Evolutionary conservation across 441 rosid genomes (phyloP), one percentile per base, ranked within the genome.

Genomic region (Eutrema salsugineum): DNA sequence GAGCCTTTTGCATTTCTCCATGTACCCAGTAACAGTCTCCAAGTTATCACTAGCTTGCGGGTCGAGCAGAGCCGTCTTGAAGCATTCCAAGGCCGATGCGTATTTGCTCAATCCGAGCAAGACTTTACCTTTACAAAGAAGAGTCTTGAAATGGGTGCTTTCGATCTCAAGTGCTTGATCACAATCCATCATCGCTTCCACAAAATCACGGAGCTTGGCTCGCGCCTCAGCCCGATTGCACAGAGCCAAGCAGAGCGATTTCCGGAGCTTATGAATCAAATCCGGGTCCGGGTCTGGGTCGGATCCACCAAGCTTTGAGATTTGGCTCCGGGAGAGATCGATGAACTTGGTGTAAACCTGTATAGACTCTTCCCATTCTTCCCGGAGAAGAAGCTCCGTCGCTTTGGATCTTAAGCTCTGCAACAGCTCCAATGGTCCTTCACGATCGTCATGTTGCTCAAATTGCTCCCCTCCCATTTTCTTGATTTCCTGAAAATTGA

Each of bases 191-290:
- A 89, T 46, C 0, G 98, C 97, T 64, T 74, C 81, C 3, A 35
- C 43, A 33, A 79, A 78, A 73, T 84, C 85, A 39, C 84, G 79
- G 61, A 85, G 78, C 78, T 81, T 74, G 0, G 70, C 82, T 10
- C 78, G 66, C 2, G 93, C 90, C 65, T 91, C 97, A 10, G 97
- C 97, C 22, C 98, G 81, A 75, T 89, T 91, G 9, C 91, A 86
- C 49, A 89, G 77, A 61, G 94, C 90, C 19, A 91, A 65, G 71
- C 93, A 88, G 70, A 89, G 87, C 10, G 84, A 84, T 80, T 78
- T 88, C 30, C 65, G 73, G 73, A 88, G 79, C 85, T 79, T 86
- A 66, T 72, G 38, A 44, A 67, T 49, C 1, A 61, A 62, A 50
- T 72, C 82, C 30, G 77, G 70, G 54, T 78, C 80, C 16, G 76